Conservation (phyloP, 2,329 filamentous ascomycete species). For the Blastomyces parvus region DNA sequence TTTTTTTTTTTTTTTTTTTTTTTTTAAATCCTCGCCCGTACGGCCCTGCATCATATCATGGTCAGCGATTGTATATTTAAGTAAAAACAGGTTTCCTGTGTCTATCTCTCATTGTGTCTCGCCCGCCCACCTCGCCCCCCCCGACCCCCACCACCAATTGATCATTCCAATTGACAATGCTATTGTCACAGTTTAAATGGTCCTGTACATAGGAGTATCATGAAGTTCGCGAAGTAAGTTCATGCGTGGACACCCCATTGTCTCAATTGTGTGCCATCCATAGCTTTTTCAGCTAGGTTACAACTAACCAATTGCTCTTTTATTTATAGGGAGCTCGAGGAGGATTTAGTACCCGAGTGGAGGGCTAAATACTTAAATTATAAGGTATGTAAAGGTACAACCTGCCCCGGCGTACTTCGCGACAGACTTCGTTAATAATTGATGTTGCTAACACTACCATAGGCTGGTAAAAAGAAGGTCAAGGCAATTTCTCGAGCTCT, state of each 20-base stretch:
- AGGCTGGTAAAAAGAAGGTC: slow-evolving; percentile 79
- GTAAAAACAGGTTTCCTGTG: background rate
- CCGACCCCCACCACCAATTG: background rate
- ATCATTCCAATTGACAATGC: background rate
- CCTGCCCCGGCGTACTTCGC: slow-evolving; percentile 5
- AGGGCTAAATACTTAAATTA: slow-evolving; percentile 89
- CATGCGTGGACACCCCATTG: no score
- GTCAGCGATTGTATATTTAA: background rate
- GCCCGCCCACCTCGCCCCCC: no score
- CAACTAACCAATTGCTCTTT: slow-evolving; percentile 15
- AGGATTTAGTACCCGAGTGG: slow-evolving; percentile 90
- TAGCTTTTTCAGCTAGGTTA: slow-evolving; percentile 3
- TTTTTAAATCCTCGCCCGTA: background rate
- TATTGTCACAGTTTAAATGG: background rate
- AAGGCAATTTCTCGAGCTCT: slow-evolving; percentile 71
- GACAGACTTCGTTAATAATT: no score
- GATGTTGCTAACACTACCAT: slow-evolving; percentile 14
- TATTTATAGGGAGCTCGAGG: slow-evolving; percentile 59
- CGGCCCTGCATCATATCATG: background rate
- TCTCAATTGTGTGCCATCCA: no score
- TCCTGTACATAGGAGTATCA: slow-evolving; percentile 23
- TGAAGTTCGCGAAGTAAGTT: slow-evolving; percentile 55
- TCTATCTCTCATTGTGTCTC: background rate
- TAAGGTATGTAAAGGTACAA: slow-evolving; percentile 47
- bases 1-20: no score